These are phyloP conservation scores for Hamamelis virginiana DNA, from an alignment of 164 flowering plant species.

Conservation along the genomic window DNA sequence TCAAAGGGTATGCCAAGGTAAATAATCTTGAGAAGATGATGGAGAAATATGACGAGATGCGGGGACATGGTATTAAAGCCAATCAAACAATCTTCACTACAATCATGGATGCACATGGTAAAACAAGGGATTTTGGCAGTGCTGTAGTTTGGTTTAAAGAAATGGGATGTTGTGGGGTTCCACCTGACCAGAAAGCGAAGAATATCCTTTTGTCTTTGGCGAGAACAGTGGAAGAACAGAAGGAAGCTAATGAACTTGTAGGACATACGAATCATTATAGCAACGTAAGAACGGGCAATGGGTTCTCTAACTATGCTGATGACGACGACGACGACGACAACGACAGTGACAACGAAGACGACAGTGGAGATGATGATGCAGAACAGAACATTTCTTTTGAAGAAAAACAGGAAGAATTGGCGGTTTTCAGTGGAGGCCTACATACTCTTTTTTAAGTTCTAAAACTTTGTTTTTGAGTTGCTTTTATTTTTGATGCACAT, in stretches of 20 bases:
- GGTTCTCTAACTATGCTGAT: slow-evolving; percentile 13
- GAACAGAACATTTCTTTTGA: slow-evolving; percentile 2
- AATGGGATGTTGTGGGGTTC: slow-evolving; percentile 62
- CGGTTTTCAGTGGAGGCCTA: slow-evolving; percentile 7
- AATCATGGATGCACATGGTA: slow-evolving; percentile 95
- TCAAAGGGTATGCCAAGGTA: slow-evolving; percentile 83
- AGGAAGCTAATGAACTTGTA: slow-evolving; percentile 62
- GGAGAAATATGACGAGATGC: slow-evolving; percentile 80
- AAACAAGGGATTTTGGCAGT: slow-evolving; percentile 66
- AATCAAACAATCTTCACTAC: slow-evolving; percentile 80
- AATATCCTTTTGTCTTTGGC: slow-evolving; percentile 80
- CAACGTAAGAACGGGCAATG: slow-evolving; percentile 6
- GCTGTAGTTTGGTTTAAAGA: slow-evolving; percentile 87
- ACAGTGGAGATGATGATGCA: slow-evolving; percentile 12
- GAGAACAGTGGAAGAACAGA: slow-evolving; percentile 58
- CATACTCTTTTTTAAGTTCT: not conserved
- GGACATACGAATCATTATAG: slow-evolving; percentile 27
- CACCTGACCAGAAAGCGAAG: slow-evolving; percentile 91
- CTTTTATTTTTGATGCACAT: not conserved
- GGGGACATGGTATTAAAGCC: slow-evolving; percentile 45
- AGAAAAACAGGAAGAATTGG: slow-evolving; percentile 16
- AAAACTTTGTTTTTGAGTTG: slow-evolving; percentile 9
- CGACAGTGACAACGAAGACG: slow-evolving; percentile 22
- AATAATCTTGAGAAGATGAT: slow-evolving; percentile 80
- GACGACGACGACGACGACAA: slow-evolving; percentile 34